phyloP scores from a whole-genome alignment of 345 rosid genomes.

The Salix dunnii region DNA sequence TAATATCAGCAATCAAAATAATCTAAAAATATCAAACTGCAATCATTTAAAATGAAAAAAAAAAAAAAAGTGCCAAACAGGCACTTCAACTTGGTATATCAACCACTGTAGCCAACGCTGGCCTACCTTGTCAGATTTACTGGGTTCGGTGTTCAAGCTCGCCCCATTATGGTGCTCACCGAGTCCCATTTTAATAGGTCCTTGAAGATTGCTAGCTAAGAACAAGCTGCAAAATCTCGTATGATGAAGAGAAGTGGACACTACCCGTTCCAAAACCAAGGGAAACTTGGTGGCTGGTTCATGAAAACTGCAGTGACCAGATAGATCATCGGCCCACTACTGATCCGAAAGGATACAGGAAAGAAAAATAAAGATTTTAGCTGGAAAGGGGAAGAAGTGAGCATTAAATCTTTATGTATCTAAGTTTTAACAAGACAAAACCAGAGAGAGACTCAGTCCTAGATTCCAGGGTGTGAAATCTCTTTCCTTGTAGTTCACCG shows the following conservation, averaged over 20 bases:
- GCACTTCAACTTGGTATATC: background rate
- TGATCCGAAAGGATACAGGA: background rate
- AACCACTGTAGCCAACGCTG: background rate
- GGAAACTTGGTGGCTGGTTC: background rate
- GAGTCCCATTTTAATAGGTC: too few species aligned
- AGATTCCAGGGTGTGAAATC: background rate
- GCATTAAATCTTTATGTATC: background rate
- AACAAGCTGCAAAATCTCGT: too few species aligned
- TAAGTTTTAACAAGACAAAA: too few species aligned
- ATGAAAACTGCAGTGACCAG: background rate
- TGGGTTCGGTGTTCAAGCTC: too few species aligned
- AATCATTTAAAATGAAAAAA: too few species aligned
- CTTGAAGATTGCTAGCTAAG: too few species aligned
- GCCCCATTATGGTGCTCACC: too few species aligned
- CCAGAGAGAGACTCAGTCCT: too few species aligned
- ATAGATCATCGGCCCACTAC: background rate
- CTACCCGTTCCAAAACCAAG: background rate
- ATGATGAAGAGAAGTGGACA: too few species aligned
- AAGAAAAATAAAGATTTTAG: background rate
- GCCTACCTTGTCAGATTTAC: background rate
- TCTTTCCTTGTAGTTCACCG: background rate
- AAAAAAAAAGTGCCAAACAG: too few species aligned
- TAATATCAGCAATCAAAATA: too few species aligned
- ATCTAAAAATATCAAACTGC: too few species aligned
- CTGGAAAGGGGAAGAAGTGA: background rate